These are phyloP conservation scores for Boeremia exigua DNA, from an alignment of 2,329 filamentous ascomycete genomes.

Conservation along the genomic window DNA sequence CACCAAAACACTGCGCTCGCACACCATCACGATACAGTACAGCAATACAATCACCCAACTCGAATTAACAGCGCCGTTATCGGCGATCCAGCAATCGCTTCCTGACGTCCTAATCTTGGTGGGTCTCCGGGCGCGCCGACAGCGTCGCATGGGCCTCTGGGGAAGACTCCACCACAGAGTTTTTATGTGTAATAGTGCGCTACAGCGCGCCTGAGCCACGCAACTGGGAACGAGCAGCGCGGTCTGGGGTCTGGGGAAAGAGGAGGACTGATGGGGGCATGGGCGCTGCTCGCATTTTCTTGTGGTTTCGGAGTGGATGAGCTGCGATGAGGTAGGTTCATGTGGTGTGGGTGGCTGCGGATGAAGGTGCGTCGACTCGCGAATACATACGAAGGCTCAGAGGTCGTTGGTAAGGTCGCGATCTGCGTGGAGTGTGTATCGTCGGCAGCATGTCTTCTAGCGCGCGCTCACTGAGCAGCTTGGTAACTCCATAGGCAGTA, in stretches of 20 bases:
- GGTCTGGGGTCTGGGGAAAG: conserved; percentile 12
- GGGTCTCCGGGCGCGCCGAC: conserved; percentile 9
- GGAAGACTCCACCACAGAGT: conserved; percentile 17
- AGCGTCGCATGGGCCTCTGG: conserved; percentile 8
- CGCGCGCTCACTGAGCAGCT: too few relatives aligned
- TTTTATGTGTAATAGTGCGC: conserved; percentile 23
- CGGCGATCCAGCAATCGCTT: background rate
- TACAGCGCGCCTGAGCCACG: background rate
- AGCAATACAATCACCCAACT: background rate
- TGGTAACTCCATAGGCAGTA: too few relatives aligned
- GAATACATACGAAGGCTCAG: too few relatives aligned
- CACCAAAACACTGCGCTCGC: background rate
- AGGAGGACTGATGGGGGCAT: background rate
- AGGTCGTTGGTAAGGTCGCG: too few relatives aligned
- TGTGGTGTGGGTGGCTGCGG: too few relatives aligned
- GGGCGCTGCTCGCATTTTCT: too few relatives aligned
- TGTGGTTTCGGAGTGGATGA: background rate
- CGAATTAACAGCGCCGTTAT: background rate
- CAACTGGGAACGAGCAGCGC: background rate
- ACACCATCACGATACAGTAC: background rate
- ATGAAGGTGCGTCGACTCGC: too few relatives aligned
- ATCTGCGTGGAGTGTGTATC: too few relatives aligned
- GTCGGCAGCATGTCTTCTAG: too few relatives aligned
- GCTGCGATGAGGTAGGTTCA: background rate
- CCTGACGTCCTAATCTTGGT: background rate